Conservation (phyloP, 1,284 basidiomycete genomes). For the Irpex sp. region DNA sequence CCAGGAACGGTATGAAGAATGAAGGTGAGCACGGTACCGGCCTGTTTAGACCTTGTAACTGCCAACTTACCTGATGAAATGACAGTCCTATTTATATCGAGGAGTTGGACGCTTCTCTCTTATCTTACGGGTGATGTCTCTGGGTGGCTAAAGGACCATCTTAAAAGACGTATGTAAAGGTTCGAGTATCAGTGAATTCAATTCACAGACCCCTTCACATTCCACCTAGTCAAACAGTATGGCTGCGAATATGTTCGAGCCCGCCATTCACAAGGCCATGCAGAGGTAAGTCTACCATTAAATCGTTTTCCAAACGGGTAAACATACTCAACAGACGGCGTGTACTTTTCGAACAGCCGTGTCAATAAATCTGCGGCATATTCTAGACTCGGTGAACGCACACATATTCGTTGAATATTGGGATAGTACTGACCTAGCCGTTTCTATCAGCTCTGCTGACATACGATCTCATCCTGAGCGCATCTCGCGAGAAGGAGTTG, state of each 20-base stretch:
- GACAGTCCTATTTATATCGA: no score
- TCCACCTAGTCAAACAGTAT: neutral
- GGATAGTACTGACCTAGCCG: neutral
- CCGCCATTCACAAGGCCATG: neutral
- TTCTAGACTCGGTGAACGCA: constrained; percentile 6
- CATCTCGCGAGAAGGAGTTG: constrained; percentile 5
- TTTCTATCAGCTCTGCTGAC: constrained; percentile 6
- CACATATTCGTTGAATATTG: neutral
- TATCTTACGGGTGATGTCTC: no score
- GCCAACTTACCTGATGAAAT: no score
- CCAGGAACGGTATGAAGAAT: no score
- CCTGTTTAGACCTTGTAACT: no score
- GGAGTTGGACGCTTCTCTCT: no score
- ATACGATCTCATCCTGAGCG: constrained; percentile 8
- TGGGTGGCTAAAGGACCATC: no score
- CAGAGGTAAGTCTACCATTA: neutral
- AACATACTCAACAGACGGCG: neutral
- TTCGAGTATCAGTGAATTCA: no score
- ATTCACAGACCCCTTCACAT: neutral
- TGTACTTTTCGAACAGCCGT: neutral
- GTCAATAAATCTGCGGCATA: constrained; percentile 9
- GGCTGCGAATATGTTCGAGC: neutral
- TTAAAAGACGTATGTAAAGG: no score
- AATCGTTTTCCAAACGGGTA: neutral
- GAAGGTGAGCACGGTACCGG: no score